Conservation (phyloP, 2,329 filamentous ascomycete genomes). For the Orbilia brochopaga region DNA sequence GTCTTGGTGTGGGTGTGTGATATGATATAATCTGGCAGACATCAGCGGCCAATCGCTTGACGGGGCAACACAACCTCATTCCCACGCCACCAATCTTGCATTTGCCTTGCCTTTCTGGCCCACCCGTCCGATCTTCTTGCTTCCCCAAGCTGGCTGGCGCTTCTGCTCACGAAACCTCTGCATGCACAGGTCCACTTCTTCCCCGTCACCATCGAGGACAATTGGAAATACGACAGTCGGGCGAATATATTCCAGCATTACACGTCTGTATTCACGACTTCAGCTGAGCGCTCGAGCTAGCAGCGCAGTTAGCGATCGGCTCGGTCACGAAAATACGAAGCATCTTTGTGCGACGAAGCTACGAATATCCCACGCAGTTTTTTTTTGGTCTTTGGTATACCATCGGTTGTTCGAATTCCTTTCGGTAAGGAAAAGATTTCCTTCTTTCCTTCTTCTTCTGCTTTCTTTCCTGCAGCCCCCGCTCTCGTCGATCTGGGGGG, state of each 20-base stretch:
- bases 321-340: constrained; percentile 38
- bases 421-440: not conserved
- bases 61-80: constrained; percentile 1
- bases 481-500: not conserved
- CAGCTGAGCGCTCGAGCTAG: not conserved
- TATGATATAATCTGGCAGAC: not conserved
- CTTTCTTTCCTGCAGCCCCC: not conserved
- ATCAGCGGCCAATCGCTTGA: not conserved
- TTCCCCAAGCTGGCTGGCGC: not conserved
- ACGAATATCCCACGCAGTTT: constrained; percentile 21
- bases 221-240: too few species aligned
- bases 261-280: not conserved
- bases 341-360: constrained; percentile 43
- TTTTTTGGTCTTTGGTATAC: too few species aligned
- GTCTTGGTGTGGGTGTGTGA: not conserved
- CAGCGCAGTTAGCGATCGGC: constrained; percentile 2
- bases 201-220: too few species aligned
- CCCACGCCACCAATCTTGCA: not conserved
- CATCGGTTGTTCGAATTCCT: not conserved
- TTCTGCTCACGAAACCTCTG: constrained; percentile 1
- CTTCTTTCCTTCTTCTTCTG: not conserved
- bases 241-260: too few species aligned
- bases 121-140: not conserved
- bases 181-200: not conserved
- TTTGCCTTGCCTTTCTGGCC: not conserved